phyloP scores from a whole-genome alignment of 495 filamentous ascomycete species.

The Pyronema domesticum region DNA sequence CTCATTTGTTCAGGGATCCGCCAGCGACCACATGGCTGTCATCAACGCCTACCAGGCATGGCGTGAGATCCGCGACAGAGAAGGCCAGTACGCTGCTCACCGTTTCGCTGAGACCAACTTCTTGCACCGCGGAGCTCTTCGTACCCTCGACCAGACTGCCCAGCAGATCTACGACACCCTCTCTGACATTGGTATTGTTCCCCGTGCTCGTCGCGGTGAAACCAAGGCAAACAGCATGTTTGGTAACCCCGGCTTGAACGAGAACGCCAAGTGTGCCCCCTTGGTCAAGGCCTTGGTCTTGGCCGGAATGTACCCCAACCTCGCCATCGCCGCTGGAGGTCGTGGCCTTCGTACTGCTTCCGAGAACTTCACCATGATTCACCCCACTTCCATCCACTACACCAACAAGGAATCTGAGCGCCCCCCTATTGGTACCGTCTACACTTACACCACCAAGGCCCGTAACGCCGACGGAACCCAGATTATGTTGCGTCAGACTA shows the following conservation, averaged over 20 bases:
- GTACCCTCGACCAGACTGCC: constrained; percentile 29
- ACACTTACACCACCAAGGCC: constrained; percentile 27
- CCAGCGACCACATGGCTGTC: constrained; percentile 37
- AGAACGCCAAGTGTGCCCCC: constrained; percentile 30
- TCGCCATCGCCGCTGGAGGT: constrained; percentile 28
- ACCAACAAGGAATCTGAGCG: constrained; percentile 5
- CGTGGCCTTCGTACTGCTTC: constrained; percentile 26
- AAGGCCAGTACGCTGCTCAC: constrained; percentile 20
- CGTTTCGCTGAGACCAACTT: constrained; percentile 27
- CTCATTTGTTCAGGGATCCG: constrained; percentile 28
- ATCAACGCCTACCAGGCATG: constrained; percentile 35
- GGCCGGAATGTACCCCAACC: constrained; percentile 34
- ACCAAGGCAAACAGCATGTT: constrained; percentile 25
- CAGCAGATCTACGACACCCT: constrained; percentile 32
- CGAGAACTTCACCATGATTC: constrained; percentile 30
- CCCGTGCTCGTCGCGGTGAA: constrained; percentile 7
- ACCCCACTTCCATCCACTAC: constrained; percentile 31
- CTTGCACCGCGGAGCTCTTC: constrained; percentile 29
- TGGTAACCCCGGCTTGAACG: constrained; percentile 32
- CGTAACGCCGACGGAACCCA: constrained; percentile 29
- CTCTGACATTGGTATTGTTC: constrained; percentile 30
- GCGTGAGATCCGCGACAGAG: constrained; percentile 24
- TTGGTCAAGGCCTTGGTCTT: constrained; percentile 36
- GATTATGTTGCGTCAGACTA: constrained; percentile 31
- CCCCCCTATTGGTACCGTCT: constrained; percentile 22